These are phyloP conservation scores for Ochetophila trinervis DNA, from an alignment of 306 rosid species.

Conservation along the genomic window DNA sequence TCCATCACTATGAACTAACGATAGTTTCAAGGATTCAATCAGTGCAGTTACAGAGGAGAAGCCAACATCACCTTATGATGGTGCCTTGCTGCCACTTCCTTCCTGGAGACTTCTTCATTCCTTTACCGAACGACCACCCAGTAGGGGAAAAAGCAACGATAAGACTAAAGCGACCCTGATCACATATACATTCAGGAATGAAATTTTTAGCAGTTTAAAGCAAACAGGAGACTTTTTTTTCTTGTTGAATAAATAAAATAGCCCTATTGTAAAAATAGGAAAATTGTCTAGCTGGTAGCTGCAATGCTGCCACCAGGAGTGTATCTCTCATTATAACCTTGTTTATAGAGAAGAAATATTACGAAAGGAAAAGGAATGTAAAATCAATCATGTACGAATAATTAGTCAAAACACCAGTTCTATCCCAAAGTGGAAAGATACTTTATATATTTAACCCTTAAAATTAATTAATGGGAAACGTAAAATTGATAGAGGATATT, in stretches of 20 bases:
- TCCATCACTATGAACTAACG: too few species aligned
- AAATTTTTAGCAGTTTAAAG: neutral
- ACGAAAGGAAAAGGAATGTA: neutral
- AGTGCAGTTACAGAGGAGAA: slow-evolving; percentile 1
- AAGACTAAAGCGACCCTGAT: slow-evolving; percentile 71
- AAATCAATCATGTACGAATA: too few species aligned
- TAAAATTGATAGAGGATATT: neutral
- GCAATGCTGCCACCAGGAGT: too few species aligned
- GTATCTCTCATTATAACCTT: too few species aligned
- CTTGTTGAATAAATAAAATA: too few species aligned
- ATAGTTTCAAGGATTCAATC: too few species aligned
- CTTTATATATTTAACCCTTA: neutral
- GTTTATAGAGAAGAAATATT: too few species aligned
- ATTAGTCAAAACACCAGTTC: too few species aligned
- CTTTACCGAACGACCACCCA: slow-evolving; percentile 91
- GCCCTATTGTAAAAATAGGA: too few species aligned
- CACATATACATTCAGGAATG: neutral
- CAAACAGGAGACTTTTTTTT: neutral
- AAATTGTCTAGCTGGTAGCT: too few species aligned
- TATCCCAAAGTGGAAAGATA: too few species aligned
- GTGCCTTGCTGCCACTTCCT: slow-evolving; percentile 95
- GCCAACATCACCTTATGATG: slow-evolving; percentile 62
- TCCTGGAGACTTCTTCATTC: slow-evolving; percentile 89
- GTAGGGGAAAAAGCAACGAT: slow-evolving; percentile 94
- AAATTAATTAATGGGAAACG: neutral